Base-by-base conservation (phyloP, 2,329 filamentous ascomycete genomes). In the Trichoderma sp. region DNA sequence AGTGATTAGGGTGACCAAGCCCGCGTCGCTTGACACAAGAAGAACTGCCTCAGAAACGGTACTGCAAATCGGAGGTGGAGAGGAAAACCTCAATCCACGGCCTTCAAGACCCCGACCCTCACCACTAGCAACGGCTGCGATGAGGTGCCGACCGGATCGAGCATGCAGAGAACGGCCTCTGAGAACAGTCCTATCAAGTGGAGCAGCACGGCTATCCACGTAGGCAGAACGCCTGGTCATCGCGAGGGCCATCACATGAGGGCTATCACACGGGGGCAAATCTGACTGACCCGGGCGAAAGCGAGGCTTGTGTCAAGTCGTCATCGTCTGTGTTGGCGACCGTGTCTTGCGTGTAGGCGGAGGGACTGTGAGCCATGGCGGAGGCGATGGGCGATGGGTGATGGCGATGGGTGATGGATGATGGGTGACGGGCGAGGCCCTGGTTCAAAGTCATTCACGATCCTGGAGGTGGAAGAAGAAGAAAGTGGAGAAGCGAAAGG, bases 131-230 rank as follows among this genome's bases (percentile, higher is more conserved):
- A 39, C 12, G 5, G 34, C 34, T 14, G 34, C 9, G 34, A 39
- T 12, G 34, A 39, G 34, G 12, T 5, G 34, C 34, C 34, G 34
- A 39, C 34, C 34, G 34, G 34, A 39, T 39, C 34, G 12, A 39
- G 34, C 34, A 39, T 39, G 34, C 34, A 39, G 34, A 39, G 34
- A 39, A 39, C 34, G 12, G 12, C 12, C 12, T 14, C 34, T 14
- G 34, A 39, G 9, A 14, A 39, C 34, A 12, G 12, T 14, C 34
- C 34, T 5, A 39, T 39, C 34, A 3, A 39, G 34, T 39, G 12
- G 34, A 50, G 57, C 45, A 28, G 45, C 28, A 60, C 45, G 57
- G 57, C 45, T 51, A 51, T 61, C 58, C 58, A 51, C 47, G 45
- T 51, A 43, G 56, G 43, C 43, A 30, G 12, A 47, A 17, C 24